Percentiles rank a stretch among this genome's conserved stretches.
phyloP scores from a whole-genome alignment of 1,284 basidiomycete species.

The Ganoderma resinaceum region DNA sequence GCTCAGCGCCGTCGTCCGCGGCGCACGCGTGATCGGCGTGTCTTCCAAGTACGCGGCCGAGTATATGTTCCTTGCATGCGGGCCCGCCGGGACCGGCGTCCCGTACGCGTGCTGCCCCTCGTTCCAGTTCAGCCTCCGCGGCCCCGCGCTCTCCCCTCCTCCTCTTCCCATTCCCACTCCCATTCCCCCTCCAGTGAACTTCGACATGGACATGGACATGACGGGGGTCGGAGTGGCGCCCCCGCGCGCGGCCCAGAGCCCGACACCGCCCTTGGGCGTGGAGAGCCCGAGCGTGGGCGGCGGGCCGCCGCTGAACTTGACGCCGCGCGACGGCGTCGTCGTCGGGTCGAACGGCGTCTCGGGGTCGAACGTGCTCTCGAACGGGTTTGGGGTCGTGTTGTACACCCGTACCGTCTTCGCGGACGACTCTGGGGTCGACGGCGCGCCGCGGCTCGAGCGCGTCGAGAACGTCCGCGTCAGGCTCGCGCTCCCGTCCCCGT shows the following conservation, averaged over 20 bases:
- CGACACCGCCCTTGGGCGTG: slow-evolving; percentile 61
- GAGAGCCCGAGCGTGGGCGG: slow-evolving; percentile 48
- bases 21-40: slow-evolving; percentile 41
- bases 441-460: slow-evolving; percentile 48
- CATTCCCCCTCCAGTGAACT: neutral
- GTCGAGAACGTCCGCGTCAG: slow-evolving; percentile 46
- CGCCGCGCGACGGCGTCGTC: slow-evolving; percentile 75
- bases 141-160: slow-evolving; percentile 5
- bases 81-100: slow-evolving; percentile 27
- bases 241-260: slow-evolving; percentile 49
- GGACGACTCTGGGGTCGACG: slow-evolving; percentile 57
- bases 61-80: slow-evolving; percentile 31
- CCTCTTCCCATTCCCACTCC: neutral
- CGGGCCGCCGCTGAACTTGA: slow-evolving; percentile 54
- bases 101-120: slow-evolving; percentile 10
- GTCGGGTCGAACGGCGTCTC: slow-evolving; percentile 73
- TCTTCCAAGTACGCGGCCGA: slow-evolving; percentile 36
- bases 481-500: slow-evolving; percentile 11
- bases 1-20: slow-evolving; percentile 22
- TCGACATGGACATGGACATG: slow-evolving; percentile 21
- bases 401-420: slow-evolving; percentile 54
- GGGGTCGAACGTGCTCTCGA: slow-evolving; percentile 44
- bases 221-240: slow-evolving; percentile 57
- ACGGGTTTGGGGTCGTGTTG: slow-evolving; percentile 50
- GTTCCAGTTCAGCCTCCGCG: slow-evolving; percentile 20